Evolutionary conservation across 2,329 filamentous ascomycete species (phyloP).

Genomic region (Pseudocercospora musae): DNA sequence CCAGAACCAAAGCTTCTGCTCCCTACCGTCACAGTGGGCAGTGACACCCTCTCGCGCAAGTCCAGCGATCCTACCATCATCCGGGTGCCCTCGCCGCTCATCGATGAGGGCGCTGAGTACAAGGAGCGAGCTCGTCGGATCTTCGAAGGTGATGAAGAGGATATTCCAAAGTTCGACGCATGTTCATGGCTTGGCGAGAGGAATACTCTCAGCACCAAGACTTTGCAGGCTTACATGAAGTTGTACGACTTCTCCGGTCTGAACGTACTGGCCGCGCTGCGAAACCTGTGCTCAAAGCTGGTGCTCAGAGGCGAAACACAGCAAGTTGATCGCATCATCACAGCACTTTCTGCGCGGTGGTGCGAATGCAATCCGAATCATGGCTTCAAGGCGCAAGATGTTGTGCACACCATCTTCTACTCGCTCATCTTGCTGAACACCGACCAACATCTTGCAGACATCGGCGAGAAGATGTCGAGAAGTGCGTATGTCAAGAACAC

Average conservation of each 20-base stretch:
- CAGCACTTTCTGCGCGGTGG: conserved; percentile 86
- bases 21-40: conserved; percentile 47
- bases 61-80: conserved; percentile 29
- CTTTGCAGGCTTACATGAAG: conserved; percentile 81
- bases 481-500: conserved; percentile 96
- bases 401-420: conserved; percentile 96
- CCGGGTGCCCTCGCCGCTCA: conserved; percentile 19
- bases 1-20: conserved; percentile 24
- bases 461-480: conserved; percentile 93
- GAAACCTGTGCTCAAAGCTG: conserved; percentile 76
- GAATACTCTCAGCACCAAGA: conserved; percentile 50
- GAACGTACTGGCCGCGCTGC: conserved; percentile 74
- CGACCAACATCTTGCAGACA: conserved; percentile 90
- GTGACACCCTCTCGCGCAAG: conserved; percentile 39
- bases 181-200: conserved; percentile 83
- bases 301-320: conserved; percentile 89
- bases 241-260: conserved; percentile 81
- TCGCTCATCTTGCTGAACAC: conserved; percentile 94
- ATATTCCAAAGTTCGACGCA: conserved; percentile 73
- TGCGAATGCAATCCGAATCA: conserved; percentile 89
- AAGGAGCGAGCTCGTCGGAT: conserved; percentile 75
- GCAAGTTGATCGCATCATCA: conserved; percentile 90
- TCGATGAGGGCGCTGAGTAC: conserved; percentile 56
- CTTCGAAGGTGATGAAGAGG: conserved; percentile 78
- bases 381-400: conserved; percentile 88